A percentile compares a stretch with the other conserved stretches of the same genome.
phyloP scores from a whole-genome alignment of 2,329 filamentous ascomycete species.

The Verticillium zaregamsianum region DNA sequence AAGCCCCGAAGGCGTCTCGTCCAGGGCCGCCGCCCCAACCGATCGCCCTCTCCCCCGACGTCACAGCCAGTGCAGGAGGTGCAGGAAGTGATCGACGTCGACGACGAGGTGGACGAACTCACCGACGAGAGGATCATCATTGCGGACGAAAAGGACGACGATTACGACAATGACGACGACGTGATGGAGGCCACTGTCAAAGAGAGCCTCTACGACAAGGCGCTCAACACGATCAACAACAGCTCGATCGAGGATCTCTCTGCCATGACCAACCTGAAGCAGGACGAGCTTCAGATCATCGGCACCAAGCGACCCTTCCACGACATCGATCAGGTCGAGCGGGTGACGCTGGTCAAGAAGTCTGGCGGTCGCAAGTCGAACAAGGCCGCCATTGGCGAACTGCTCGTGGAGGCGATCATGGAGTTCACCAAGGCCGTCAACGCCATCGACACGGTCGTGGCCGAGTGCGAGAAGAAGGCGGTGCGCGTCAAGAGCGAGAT shows the following conservation, averaged over 20 bases:
- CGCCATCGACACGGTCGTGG: slow-evolving; percentile 78
- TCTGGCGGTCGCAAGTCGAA: slow-evolving; percentile 40
- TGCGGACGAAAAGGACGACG: slow-evolving; percentile 36
- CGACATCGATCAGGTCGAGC: slow-evolving; percentile 60
- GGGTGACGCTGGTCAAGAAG: slow-evolving; percentile 53
- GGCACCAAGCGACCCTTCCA: slow-evolving; percentile 72
- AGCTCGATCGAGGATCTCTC: slow-evolving; percentile 72
- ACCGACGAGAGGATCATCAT: slow-evolving; percentile 13
- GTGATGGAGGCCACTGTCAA: slow-evolving; percentile 11
- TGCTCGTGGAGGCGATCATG: slow-evolving; percentile 48
- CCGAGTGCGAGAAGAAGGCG: slow-evolving; percentile 69
- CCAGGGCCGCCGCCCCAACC: slow-evolving; percentile 25
- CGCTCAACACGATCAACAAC: slow-evolving; percentile 80
- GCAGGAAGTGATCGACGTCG: slow-evolving; percentile 23
- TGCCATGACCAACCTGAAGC: slow-evolving; percentile 73
- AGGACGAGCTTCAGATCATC: slow-evolving; percentile 64
- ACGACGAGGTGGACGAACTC: slow-evolving; percentile 25
- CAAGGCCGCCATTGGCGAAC: slow-evolving; percentile 46
- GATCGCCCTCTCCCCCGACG: slow-evolving; percentile 10
- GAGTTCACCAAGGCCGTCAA: slow-evolving; percentile 77
- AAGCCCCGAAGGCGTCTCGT: slow-evolving; percentile 25
- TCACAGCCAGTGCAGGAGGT: slow-evolving; percentile 18
- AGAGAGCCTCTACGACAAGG: slow-evolving; percentile 32
- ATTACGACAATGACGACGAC: slow-evolving; percentile 28
- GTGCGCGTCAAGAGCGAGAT: slow-evolving; percentile 46